Percentiles rank a stretch among this genome's conserved stretches.
phyloP scores from a whole-genome alignment of 2,329 filamentous ascomycete genomes.

The Elsinoe ampelina region DNA sequence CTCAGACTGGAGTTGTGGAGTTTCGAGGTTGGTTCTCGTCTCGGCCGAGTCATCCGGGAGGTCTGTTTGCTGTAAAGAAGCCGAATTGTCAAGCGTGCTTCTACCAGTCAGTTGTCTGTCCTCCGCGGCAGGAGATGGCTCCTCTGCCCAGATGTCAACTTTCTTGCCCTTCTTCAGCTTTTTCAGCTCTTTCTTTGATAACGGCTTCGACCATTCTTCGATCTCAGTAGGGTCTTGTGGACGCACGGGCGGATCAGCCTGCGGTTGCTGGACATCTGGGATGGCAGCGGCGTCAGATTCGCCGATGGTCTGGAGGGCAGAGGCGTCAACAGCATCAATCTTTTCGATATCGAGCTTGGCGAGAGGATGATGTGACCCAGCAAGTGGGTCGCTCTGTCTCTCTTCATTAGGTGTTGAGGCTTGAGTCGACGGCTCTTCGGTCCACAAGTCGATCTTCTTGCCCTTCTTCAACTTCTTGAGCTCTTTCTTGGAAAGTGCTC shows the following conservation, averaged over 20 bases:
- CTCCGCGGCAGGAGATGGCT: neutral
- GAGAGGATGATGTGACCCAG: neutral
- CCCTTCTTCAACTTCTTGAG: constrained; percentile 15
- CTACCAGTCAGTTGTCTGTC: too few relatives aligned
- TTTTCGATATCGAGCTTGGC: neutral
- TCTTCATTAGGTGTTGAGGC: neutral
- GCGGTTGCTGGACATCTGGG: neutral
- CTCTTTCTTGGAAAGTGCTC: constrained; percentile 14
- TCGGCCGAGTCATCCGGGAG: too few relatives aligned
- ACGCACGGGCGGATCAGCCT: neutral
- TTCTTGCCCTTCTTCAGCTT: constrained; percentile 9
- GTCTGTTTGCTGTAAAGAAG: too few relatives aligned
- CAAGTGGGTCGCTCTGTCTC: neutral
- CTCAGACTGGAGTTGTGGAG: too few relatives aligned
- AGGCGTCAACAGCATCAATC: too few relatives aligned
- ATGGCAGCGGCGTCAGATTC: too few relatives aligned
- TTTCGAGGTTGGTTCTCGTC: too few relatives aligned
- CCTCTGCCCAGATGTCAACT: neutral
- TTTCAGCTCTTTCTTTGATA: constrained; percentile 16
- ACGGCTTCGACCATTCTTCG: neutral
- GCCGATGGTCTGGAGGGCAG: too few relatives aligned
- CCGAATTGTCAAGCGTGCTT: too few relatives aligned
- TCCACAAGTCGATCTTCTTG: neutral
- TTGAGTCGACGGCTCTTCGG: neutral
- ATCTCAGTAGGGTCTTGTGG: neutral